Evolutionary conservation across 2,329 filamentous ascomycete genomes (phyloP).

Genomic region (Cladosporium colombiae): DNA sequence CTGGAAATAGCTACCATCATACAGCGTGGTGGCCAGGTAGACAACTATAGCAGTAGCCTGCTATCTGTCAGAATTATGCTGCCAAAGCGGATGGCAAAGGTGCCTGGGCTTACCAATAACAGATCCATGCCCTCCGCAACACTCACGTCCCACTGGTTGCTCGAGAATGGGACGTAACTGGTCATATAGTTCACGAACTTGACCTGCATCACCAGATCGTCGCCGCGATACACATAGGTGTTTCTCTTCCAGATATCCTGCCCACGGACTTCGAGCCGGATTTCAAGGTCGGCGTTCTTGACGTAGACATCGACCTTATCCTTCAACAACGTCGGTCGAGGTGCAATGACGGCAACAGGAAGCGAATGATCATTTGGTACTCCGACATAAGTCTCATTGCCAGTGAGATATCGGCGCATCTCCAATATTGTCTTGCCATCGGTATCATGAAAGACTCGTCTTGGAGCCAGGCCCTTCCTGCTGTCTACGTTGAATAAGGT

Average conservation of each 20-base stretch:
- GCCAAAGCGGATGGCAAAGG: not conserved
- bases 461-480: not conserved
- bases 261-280: slow-evolving; percentile 4
- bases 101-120: not conserved
- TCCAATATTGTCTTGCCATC: not conserved
- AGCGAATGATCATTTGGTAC: not conserved
- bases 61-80: not conserved
- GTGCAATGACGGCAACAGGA: not conserved
- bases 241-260: slow-evolving; percentile 14
- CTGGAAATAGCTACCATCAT: not conserved
- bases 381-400: slow-evolving; percentile 9
- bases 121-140: slow-evolving; percentile 2
- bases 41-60: slow-evolving; percentile 9
- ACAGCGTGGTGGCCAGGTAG: not conserved
- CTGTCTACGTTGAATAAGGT: slow-evolving; percentile 9
- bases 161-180: slow-evolving; percentile 13
- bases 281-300: not conserved
- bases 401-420: not conserved
- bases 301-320: slow-evolving; percentile 9
- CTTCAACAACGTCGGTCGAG: not conserved
- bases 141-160: slow-evolving; percentile 7
- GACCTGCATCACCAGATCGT: slow-evolving; percentile 6
- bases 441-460: not conserved
- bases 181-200: slow-evolving; percentile 6
- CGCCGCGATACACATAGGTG: slow-evolving; percentile 1